Base-by-base conservation (phyloP, 2,329 filamentous ascomycete species). In the Pestalotiopsis sp. region DNA sequence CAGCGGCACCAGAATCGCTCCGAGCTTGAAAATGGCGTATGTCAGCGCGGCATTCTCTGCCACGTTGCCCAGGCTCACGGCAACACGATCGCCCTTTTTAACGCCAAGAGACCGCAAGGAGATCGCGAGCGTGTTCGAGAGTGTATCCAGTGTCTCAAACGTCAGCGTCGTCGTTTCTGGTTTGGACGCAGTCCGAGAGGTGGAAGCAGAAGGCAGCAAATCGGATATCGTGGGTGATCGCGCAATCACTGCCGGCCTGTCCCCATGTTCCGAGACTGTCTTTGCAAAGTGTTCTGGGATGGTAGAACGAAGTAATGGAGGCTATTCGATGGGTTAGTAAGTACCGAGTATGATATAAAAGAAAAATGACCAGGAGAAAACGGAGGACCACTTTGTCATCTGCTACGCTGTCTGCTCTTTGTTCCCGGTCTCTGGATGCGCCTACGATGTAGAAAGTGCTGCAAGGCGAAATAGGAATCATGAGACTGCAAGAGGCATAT, bases 21-120 rank as follows among this genome's bases (percentile, higher is more conserved):
- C 96, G 11, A 98, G 87, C 80, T 98, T 98, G 84, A 95, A 97
- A 67, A 96, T 80, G 0, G 95, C 95, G 80, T 98, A 98, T 5
- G 92, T 95, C 23, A 96, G 86, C 64, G 91, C 91, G 3, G 93
- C 93, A 78, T 93, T 95, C 79, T 97, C 94, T 73, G 91, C 84
- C 57, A 90, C 91, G 80, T 97, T 98, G 17, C 95, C 95, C 65
- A 98, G 82, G 70, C 91, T 95, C 31, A 98, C 90, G 14, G 93
- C 95, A 12, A 98, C 93, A 39, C 94, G 87, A 77, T 97, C 92
- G 4, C 94, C 94, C 76, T 95, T 97, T 70, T 82, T 85, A 1
- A 98, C 92, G 3, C 93, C 94, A 0, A 91, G 82, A 0, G 87
- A 88, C 27, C 86, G 82, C 17, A 98, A 82, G 0, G 93, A 92